These are phyloP conservation scores for Diplogelasinospora grovesii DNA, from an alignment of 495 filamentous ascomycete genomes.

Conservation along the genomic window DNA sequence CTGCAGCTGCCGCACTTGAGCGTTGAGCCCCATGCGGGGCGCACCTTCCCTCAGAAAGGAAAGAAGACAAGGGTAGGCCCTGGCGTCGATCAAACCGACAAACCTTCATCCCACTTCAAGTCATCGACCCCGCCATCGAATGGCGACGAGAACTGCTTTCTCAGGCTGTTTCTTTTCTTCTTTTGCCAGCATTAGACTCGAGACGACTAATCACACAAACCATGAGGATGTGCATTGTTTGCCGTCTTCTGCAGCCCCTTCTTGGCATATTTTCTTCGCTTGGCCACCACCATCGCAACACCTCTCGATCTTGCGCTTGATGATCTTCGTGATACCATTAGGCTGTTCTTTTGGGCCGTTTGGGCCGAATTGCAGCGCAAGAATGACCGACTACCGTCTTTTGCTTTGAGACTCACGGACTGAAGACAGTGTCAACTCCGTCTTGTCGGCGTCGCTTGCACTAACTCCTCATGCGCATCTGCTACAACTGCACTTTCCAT, in stretches of 20 bases:
- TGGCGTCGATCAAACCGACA: slow-evolving; percentile 9
- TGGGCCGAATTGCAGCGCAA: slow-evolving; percentile 4
- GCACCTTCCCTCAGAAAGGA: slow-evolving; percentile 6
- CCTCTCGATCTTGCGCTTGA: slow-evolving; percentile 1
- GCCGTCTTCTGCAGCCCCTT: no score
- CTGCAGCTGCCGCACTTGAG: slow-evolving; percentile 9
- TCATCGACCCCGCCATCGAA: neutral
- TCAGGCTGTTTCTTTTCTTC: no score
- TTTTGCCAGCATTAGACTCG: no score
- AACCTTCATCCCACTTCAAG: slow-evolving; percentile 1
- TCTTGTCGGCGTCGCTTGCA: neutral
- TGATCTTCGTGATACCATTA: slow-evolving; percentile 16
- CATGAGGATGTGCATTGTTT: no score
- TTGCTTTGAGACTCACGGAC: slow-evolving; percentile 3
- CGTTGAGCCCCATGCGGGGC: slow-evolving; percentile 7
- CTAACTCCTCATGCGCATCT: neutral
- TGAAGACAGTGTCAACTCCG: slow-evolving; percentile 1
- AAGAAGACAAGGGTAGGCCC: slow-evolving; percentile 8
- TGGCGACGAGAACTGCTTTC: no score
- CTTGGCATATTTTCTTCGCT: no score
- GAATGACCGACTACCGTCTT: neutral
- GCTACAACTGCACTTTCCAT: no score
- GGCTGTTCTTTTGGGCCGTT: slow-evolving; percentile 9
- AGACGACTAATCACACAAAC: neutral
- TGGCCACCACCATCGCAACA: neutral